Percentiles rank a stretch among this genome's conserved stretches.
Evolutionary conservation across 2,329 filamentous ascomycete genomes (phyloP).

Genomic region (Ceratocystis albifundus): DNA sequence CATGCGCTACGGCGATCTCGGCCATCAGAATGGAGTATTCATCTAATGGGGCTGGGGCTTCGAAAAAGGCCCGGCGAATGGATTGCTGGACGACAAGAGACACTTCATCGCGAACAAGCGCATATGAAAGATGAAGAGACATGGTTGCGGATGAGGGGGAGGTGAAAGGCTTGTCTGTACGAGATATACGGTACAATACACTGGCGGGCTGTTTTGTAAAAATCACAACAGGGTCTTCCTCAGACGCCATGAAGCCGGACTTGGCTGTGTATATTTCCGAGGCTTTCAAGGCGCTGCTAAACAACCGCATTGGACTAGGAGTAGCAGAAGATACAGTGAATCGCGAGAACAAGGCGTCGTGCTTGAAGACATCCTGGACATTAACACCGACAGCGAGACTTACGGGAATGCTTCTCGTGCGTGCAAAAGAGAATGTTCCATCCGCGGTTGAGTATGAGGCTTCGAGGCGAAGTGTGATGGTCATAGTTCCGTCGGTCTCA

Average conservation of each 20-base stretch:
- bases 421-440: slow-evolving; percentile 51
- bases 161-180: slow-evolving; percentile 32
- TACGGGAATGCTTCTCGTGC: slow-evolving; percentile 52
- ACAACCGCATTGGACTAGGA: slow-evolving; percentile 60
- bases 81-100: slow-evolving; percentile 38
- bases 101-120: slow-evolving; percentile 64
- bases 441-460: slow-evolving; percentile 57
- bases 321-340: slow-evolving; percentile 83
- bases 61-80: slow-evolving; percentile 32
- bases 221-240: slow-evolving; percentile 47
- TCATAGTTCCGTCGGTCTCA: slow-evolving; percentile 43
- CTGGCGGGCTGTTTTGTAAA: slow-evolving; percentile 74
- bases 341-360: slow-evolving; percentile 66
- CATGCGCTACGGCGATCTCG: slow-evolving; percentile 35
- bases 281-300: slow-evolving; percentile 56
- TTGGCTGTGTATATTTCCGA: slow-evolving; percentile 58
- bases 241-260: slow-evolving; percentile 40
- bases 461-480: slow-evolving; percentile 65
- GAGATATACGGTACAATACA: slow-evolving; percentile 65
- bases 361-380: slow-evolving; percentile 91
- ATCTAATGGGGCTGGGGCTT: slow-evolving; percentile 30
- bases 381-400: slow-evolving; percentile 83
- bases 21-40: slow-evolving; percentile 40
- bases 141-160: slow-evolving; percentile 36
- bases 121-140: slow-evolving; percentile 63